Percentiles rank a stretch among this genome's conserved stretches.
phyloP scores from a whole-genome alignment of 2,329 filamentous ascomycete species.

The Coleophoma cylindrospora region DNA sequence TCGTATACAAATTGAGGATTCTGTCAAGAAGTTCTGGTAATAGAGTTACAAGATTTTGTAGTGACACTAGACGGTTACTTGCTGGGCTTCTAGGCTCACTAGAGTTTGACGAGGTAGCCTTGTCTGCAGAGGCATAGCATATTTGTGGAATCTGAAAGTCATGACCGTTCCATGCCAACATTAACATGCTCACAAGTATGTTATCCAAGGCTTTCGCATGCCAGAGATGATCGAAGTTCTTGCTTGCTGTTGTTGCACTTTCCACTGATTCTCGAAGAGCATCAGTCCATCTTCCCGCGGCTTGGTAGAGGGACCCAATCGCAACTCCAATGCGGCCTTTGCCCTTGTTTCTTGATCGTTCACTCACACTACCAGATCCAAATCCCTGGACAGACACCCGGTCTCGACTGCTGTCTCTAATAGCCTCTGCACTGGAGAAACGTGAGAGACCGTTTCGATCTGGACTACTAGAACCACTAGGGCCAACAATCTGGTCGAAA shows the following conservation, averaged over 20 bases:
- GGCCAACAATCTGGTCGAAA: constrained; percentile 20
- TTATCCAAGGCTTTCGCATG: constrained; percentile 92
- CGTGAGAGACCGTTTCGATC: constrained; percentile 14
- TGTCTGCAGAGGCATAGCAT: constrained; percentile 32
- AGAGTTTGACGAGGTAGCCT: constrained; percentile 15
- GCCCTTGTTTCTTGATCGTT: constrained; percentile 74
- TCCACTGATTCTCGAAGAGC: constrained; percentile 80
- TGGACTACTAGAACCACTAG: constrained; percentile 7
- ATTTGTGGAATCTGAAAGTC: constrained; percentile 72
- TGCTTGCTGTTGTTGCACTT: constrained; percentile 70
- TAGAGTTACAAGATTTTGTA: constrained; percentile 50
- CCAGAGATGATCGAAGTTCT: constrained; percentile 90
- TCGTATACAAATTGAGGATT: constrained; percentile 68
- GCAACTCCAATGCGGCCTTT: constrained; percentile 76
- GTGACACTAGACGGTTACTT: constrained; percentile 24
- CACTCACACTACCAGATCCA: constrained; percentile 64
- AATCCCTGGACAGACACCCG: constrained; percentile 67
- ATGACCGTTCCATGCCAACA: constrained; percentile 78
- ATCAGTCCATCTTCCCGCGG: constrained; percentile 85
- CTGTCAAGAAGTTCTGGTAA: constrained; percentile 72
- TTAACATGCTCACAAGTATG: constrained; percentile 73
- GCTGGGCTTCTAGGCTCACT: constrained; percentile 25
- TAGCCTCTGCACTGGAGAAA: constrained; percentile 11
- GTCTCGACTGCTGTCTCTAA: constrained; percentile 31
- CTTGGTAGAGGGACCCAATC: constrained; percentile 79